Evolutionary conservation across 768 basidiomycete species (phyloP).

Genomic region (Termitomyces sp.): DNA sequence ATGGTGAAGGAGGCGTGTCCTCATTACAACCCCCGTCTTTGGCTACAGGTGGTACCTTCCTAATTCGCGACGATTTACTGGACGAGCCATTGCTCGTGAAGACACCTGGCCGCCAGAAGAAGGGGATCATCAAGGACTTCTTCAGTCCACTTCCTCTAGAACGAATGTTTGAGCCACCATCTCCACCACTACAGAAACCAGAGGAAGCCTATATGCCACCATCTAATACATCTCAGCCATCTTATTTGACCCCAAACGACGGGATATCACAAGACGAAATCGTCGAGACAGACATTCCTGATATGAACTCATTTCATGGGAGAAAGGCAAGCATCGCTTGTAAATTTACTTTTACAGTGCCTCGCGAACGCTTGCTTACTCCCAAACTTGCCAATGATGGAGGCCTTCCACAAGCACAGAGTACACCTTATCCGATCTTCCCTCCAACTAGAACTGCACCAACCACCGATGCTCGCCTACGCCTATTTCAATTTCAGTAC

Average conservation of each 20-base stretch:
- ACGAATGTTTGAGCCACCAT: slow-evolving; percentile 92
- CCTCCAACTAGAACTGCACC: slow-evolving; percentile 28
- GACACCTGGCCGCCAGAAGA: slow-evolving; percentile 62
- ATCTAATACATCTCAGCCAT: slow-evolving; percentile 12
- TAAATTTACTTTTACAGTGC: slow-evolving; percentile 75
- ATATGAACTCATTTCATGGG: slow-evolving; percentile 42
- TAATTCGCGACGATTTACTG: slow-evolving; percentile 68
- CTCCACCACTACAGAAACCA: slow-evolving; percentile 66
- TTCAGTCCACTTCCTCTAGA: slow-evolving; percentile 88
- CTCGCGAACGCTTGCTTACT: slow-evolving; percentile 31
- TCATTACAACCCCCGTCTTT: slow-evolving; percentile 24
- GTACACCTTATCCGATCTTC: slow-evolving; percentile 48
- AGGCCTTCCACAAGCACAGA: slow-evolving; percentile 52
- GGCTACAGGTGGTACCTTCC: slow-evolving; percentile 60
- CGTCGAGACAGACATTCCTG: slow-evolving; percentile 46
- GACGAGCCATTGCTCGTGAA: slow-evolving; percentile 54
- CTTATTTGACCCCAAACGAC: neutral
- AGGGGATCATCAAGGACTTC: slow-evolving; percentile 68
- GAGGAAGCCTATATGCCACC: slow-evolving; percentile 6
- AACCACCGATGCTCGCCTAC: slow-evolving; percentile 69
- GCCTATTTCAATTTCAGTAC: slow-evolving; percentile 91
- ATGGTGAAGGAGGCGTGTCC: slow-evolving; percentile 25
- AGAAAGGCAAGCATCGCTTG: slow-evolving; percentile 48
- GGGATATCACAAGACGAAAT: slow-evolving; percentile 34
- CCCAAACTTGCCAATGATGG: slow-evolving; percentile 23